These are phyloP conservation scores for Thinopyrum elongatum DNA, from an alignment of 176 grass and related monocot genomes.

Conservation along the genomic window DNA sequence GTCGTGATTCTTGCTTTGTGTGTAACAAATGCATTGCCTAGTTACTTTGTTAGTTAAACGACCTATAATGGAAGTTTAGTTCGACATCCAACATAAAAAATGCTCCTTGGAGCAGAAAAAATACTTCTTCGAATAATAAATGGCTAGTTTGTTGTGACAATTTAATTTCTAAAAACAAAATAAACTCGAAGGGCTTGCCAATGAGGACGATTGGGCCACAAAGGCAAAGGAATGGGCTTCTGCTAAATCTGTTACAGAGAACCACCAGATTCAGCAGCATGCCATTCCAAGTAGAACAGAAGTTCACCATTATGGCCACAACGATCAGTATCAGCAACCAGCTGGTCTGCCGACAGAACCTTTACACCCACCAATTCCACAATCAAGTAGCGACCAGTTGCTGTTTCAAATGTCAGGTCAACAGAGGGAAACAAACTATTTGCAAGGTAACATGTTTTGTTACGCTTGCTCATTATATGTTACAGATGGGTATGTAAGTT, in stretches of 20 bases:
- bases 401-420: slow-evolving; percentile 47
- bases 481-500: slow-evolving; percentile 28
- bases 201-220: slow-evolving; percentile 82
- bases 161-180: slow-evolving; percentile 31
- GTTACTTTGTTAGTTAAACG: not conserved
- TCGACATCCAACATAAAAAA: not conserved
- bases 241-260: slow-evolving; percentile 62
- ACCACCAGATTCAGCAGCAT: slow-evolving; percentile 46
- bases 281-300: slow-evolving; percentile 50
- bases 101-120: slow-evolving; percentile 3
- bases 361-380: slow-evolving; percentile 47
- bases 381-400: slow-evolving; percentile 46
- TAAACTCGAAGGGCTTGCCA: slow-evolving; percentile 43
- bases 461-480: slow-evolving; percentile 36
- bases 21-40: not conserved
- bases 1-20: slow-evolving; percentile 1
- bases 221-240: slow-evolving; percentile 85
- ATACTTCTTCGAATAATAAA: slow-evolving; percentile 1
- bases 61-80: not conserved
- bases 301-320: slow-evolving; percentile 42
- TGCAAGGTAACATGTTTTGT: slow-evolving; percentile 46
- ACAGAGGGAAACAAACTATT: slow-evolving; percentile 61
- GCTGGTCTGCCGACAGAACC: slow-evolving; percentile 38
- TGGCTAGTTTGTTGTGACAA: slow-evolving; percentile 15
- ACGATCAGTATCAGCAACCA: slow-evolving; percentile 55